Base-by-base conservation (phyloP, 257 asterid species). In the Pogostemon cablin region DNA sequence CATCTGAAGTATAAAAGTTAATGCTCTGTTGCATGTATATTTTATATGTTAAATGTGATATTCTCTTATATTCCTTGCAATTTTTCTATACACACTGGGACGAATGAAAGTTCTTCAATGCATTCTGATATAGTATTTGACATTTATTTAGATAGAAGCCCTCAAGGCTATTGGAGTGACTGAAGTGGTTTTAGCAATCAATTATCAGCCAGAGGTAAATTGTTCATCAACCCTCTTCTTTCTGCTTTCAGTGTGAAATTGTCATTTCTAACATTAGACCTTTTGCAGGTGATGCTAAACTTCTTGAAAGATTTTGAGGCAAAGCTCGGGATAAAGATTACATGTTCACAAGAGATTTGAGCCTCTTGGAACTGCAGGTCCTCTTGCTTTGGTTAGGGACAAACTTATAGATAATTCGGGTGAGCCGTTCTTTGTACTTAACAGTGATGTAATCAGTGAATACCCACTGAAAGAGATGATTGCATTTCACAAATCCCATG, bases 271-370 rank as follows among this genome's bases (percentile, higher is more conserved):
- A 69, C 59, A 67, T n/a, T 9, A 9, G 56, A 34, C 58, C 55
- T 65, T 72, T 63, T 70, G 72, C 67, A 91, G 98, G 90, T 85
- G 66, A 91, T 91, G 98, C 82, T 91, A 77, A 87, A 91, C 77
- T 91, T 91, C 86, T 80, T 89, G 80, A 89, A 89, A 81, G 97
- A 87, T 15, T 91, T 87, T 38, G 96, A 89, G 81, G 75, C 85
- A 58, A 91, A 88, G 82, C 91, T 89, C 25, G 98, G 80, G 72
- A 87, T 91, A 74, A 89, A 82, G 86, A 91, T 91, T 66, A 80
- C 90, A 11, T 91, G 98, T 76, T 91, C 98, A n/a, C 96, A 89
- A 81, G 98, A 91, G 83, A 91, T n/a, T 90, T 10, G 98, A 92
- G 72, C 96, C 98, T 39, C 95, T 89, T 43, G 96, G 98, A 54